Evolutionary conservation across 1,284 basidiomycete species (phyloP), one percentile per base, ranked within the genome.

Genomic region (Apiotrichum sp.): DNA sequence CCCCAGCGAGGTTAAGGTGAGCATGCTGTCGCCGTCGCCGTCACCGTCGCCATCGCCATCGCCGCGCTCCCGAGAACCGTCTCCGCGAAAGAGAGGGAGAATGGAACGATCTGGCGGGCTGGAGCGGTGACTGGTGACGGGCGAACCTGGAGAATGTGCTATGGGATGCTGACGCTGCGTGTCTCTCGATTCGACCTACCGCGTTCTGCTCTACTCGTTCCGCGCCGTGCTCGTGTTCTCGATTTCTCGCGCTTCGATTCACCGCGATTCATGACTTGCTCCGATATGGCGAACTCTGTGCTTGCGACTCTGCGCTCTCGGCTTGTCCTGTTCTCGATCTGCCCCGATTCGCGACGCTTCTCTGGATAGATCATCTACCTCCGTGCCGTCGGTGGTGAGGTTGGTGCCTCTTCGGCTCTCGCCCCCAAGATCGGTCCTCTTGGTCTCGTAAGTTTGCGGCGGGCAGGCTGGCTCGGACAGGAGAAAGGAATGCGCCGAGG

Each of bases 391-490:
- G 96, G 96, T 82, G 96, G 96, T 86, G 96, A 98, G 83, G 92
- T 98, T 75, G 96, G 93, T 84, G 92, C 96, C 66, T 97, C 96
- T 8, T 95, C 95, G 62, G 93, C 96, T 61, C 84, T 99, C 68
- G 96, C 96, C 61, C 96, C 96, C 67, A 99, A 99, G 86, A 98
- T 99, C 78, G 96, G 96, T 86, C 96, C 96, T 81, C 87, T 98
- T 71, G 95, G 95, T 92, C 82, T 99, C 73, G 95, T 98, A 78
- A 77, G 91, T 81, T 10, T 14, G 6, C 8, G 4, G 10, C 41
- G 11, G 0, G 10, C 36, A 38, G 6, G 36, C 39, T 39, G 34
- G 36, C 39, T 39, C n/a, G 22, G 22, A 22, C 22, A 22, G 22
- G 22, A 46, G 14, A 32, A 11, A 32, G 16, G n/a, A 2, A 41